Evolutionary conservation across 306 rosid genomes (phyloP), one percentile per base, ranked within the genome.

Genomic region (Rubus idaeus): DNA sequence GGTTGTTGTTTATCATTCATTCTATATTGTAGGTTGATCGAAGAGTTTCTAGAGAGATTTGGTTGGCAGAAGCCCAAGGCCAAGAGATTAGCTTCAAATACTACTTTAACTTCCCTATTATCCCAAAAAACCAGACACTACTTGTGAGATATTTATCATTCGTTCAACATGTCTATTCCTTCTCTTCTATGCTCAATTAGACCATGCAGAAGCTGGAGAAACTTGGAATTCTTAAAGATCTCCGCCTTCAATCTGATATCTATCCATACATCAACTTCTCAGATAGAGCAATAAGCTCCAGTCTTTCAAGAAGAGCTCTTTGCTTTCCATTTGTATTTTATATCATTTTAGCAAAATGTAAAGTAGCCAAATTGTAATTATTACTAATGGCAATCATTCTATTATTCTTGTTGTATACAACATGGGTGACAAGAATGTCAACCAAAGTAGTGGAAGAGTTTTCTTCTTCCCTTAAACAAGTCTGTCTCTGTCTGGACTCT

Each of bases 41-140:
- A 95, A 86, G 97, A 89, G 84, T 95, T 92, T 78, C 78, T 95
- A 51, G 90, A 88, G 74, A 89, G 93, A 81, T 74, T 79, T 11
- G 96, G 98, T 74, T 86, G 90, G 96, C 93, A 89, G 79, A 84
- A 77, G 74, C 95, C 91, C 42, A 81, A 21, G 75, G 60, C 83
- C 66, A 82, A 76, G 79, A 78, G 81, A 76, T 74, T 86, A 60
- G 68, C 82, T 41, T 63, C 73, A 52, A 80, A 42, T 12, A 62
- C 74, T 60, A 39, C 64, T 42, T 83, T 86, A 66, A 71, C 70
- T 42, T 82, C 86, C 71, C 47, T 80, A 1, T 72, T 81, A 56
- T 80, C 90, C 37, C 70, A 16, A 10, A 78, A 68, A n/a, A 39
- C 8, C 37, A 83, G 82, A 53, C 77, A 23, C 35, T 39, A 56